Evolutionary conservation across 441 rosid genomes (phyloP).

Genomic region (Corymbia calophylla): DNA sequence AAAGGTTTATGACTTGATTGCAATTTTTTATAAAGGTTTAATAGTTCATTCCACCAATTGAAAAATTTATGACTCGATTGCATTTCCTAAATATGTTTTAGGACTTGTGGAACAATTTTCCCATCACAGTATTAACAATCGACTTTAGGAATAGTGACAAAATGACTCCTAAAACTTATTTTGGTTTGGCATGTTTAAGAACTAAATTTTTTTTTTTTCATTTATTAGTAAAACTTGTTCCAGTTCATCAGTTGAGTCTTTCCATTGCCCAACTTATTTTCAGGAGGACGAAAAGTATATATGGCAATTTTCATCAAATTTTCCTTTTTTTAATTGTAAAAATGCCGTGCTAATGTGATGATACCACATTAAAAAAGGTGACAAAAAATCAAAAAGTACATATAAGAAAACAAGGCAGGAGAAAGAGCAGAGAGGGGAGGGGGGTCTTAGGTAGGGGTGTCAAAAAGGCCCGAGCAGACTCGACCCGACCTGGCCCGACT

Average conservation of each 20-base stretch:
- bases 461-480: no score
- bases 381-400: no score
- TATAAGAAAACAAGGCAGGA: no score
- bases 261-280: neutral
- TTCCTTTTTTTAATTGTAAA: neutral
- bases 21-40: neutral
- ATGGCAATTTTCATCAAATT: neutral
- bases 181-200: neutral
- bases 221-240: neutral
- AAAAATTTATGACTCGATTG: neutral
- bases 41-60: neutral
- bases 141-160: neutral
- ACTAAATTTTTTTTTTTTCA: accelerated
- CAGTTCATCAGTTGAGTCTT: neutral
- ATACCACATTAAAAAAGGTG: accelerated
- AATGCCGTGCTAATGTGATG: accelerated
- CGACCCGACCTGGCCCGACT: no score
- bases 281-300: neutral
- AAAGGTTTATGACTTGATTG: neutral
- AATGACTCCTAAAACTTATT: neutral
- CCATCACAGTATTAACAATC: neutral
- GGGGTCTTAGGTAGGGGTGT: no score
- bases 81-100: neutral
- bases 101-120: neutral
- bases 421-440: no score